Percentiles rank a stretch among this genome's conserved stretches.
phyloP scores from a whole-genome alignment of 257 asterid genomes.

The Asclepias syriaca region DNA sequence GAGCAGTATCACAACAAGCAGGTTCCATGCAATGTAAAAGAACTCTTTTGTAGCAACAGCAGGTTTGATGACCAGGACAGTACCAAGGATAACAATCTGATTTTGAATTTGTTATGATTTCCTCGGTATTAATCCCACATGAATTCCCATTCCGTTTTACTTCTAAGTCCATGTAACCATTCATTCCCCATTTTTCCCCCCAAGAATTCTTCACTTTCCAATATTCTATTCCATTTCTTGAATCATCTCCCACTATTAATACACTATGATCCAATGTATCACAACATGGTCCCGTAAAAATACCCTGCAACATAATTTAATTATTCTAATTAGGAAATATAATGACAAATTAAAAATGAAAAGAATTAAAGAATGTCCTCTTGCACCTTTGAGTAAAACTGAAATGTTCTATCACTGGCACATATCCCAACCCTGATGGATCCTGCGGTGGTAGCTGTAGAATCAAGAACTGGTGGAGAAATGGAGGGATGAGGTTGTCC shows the following conservation, averaged over 20 bases:
- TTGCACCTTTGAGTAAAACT: constrained; percentile 33
- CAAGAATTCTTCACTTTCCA: constrained; percentile 94
- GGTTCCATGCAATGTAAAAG: constrained; percentile 61
- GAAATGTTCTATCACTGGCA: not conserved
- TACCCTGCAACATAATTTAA: constrained; percentile 47
- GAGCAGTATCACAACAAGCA: constrained; percentile 65
- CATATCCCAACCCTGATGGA: not conserved
- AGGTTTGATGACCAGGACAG: constrained; percentile 67
- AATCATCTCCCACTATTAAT: constrained; percentile 72
- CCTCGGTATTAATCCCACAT: constrained; percentile 58
- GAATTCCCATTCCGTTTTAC: constrained; percentile 38
- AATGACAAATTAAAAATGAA: no score
- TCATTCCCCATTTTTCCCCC: constrained; percentile 82
- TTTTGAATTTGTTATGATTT: no score
- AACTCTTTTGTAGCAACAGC: constrained; percentile 62
- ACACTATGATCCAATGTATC: constrained; percentile 79
- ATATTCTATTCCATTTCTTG: constrained; percentile 64
- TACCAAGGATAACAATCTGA: constrained; percentile 34
- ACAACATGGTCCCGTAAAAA: constrained; percentile 84
- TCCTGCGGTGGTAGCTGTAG: not conserved
- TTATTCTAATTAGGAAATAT: no score
- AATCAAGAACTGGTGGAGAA: no score
- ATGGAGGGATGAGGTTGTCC: no score
- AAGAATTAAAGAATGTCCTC: no score
- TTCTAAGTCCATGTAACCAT: constrained; percentile 70